Percentiles rank a stretch among this genome's conserved stretches.
Conservation (phyloP, 164 flowering plant genomes). For the Vitis rotundifolia region DNA sequence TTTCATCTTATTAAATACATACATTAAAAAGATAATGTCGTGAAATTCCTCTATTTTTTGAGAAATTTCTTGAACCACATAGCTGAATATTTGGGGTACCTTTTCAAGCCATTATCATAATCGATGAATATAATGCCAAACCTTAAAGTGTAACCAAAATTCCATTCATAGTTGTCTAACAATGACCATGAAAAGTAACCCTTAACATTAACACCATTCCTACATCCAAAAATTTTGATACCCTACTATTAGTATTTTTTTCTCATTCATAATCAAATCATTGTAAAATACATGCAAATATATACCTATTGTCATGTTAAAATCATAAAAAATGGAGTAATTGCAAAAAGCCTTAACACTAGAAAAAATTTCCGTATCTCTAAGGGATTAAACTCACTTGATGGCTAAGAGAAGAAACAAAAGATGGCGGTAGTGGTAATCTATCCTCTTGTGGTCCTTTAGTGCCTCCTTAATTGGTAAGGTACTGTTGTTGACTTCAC, state of each 20-base stretch:
- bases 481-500: slow-evolving; percentile 14
- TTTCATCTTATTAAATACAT: no score
- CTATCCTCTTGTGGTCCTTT: slow-evolving; percentile 26
- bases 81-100: slow-evolving; percentile 23
- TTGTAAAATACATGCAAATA: not conserved
- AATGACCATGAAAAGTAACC: slow-evolving; percentile 32
- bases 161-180: slow-evolving; percentile 30
- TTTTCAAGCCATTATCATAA: slow-evolving; percentile 8
- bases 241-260: not conserved
- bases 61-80: slow-evolving; percentile 27
- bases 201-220: slow-evolving; percentile 23
- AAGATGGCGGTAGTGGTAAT: slow-evolving; percentile 28
- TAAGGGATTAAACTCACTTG: slow-evolving; percentile 16
- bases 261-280: not conserved
- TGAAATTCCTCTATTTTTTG: not conserved
- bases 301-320: no score
- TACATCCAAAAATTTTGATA: not conserved
- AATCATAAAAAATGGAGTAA: no score
- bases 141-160: slow-evolving; percentile 20
- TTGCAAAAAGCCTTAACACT: no score
- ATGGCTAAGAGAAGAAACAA: slow-evolving; percentile 22
- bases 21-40: no score
- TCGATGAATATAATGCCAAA: slow-evolving; percentile 26
- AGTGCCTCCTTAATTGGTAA: slow-evolving; percentile 18
- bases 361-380: not conserved